These are phyloP conservation scores for Torulaspora quercuum DNA, from an alignment of 805 yeast species.

Conservation along the genomic window DNA sequence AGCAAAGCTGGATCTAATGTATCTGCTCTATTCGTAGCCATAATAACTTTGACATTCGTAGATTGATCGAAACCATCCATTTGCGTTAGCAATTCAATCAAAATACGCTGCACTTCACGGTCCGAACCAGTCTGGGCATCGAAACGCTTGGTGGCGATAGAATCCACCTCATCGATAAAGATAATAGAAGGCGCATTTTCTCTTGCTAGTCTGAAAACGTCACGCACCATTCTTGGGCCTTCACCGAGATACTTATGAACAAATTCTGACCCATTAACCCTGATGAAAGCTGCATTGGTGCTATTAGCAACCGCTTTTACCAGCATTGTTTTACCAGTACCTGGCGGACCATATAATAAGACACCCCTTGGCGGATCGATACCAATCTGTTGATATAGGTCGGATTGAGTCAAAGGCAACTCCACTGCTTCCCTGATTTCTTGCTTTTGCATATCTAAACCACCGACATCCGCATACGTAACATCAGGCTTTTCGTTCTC, in stretches of 20 bases:
- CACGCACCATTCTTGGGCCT: conserved; percentile 99
- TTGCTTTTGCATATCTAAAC: conserved; percentile 97
- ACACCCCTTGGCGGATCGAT: conserved; percentile 99
- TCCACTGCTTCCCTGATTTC: conserved; percentile 99
- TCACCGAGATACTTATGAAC: conserved; percentile 98
- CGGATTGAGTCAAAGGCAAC: conserved; percentile 92
- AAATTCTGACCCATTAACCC: conserved; percentile 97
- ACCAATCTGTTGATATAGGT: conserved; percentile 94
- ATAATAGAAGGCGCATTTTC: conserved; percentile 97
- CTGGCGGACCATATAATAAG: conserved; percentile 97
- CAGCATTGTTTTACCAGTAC: conserved; percentile 98
- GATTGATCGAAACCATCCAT: conserved; percentile 99
- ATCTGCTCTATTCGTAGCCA: conserved; percentile 99
- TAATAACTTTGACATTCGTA: conserved; percentile 92
- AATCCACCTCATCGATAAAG: conserved; percentile 97
- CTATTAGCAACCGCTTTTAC: conserved; percentile 98
- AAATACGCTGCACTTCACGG: conserved; percentile 96
- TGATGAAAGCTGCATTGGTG: conserved; percentile 91
- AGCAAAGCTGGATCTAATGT: conserved; percentile 96
- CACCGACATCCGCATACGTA: conserved; percentile 97
- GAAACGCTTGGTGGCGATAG: conserved; percentile 97
- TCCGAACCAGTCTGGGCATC: conserved; percentile 99
- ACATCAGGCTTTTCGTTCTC: conserved; percentile 91
- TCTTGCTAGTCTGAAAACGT: conserved; percentile 93
- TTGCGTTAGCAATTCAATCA: conserved; percentile 92